Percentiles rank a stretch among this genome's conserved stretches.
These are phyloP conservation scores for Aureobasidium sp. DNA, from an alignment of 2,329 filamentous ascomycete species.

Conservation along the genomic window DNA sequence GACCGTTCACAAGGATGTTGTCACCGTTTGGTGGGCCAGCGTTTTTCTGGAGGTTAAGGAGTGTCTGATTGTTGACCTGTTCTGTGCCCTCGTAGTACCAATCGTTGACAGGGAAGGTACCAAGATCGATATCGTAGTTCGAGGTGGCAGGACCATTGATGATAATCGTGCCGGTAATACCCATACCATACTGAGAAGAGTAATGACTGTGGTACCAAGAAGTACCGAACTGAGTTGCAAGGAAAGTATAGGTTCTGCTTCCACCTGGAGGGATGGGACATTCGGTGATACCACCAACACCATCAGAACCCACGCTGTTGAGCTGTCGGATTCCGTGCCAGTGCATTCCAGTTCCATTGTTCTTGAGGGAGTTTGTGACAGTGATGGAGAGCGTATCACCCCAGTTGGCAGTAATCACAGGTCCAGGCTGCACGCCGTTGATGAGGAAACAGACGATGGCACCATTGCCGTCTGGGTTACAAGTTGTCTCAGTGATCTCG, in stretches of 20 bases:
- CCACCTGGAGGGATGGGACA: conserved; percentile 44
- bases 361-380: conserved; percentile 43
- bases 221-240: conserved; percentile 39
- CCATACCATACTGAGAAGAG: conserved; percentile 36
- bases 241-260: conserved; percentile 48
- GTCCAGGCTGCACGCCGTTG: conserved; percentile 60
- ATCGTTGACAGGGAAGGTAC: conserved; percentile 24
- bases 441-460: conserved; percentile 38
- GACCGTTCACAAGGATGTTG: conserved; percentile 36
- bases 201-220: conserved; percentile 38
- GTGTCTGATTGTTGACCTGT: conserved; percentile 22
- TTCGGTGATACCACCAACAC: conserved; percentile 41
- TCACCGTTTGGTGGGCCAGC: conserved; percentile 33
- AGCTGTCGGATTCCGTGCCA: conserved; percentile 54
- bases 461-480: conserved; percentile 32
- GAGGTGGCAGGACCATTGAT: conserved; percentile 36
- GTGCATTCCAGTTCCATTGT: conserved; percentile 53
- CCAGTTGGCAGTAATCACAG: conserved; percentile 46
- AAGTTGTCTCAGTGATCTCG: conserved; percentile 29
- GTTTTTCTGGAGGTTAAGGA: conserved; percentile 24
- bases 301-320: conserved; percentile 47
- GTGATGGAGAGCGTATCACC: conserved; percentile 43
- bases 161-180: conserved; percentile 33
- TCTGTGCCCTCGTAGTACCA: conserved; percentile 25
- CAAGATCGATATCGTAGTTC: conserved; percentile 32